Conservation (phyloP, 1,139 yeast genomes). For the Taphrina pruni region DNA sequence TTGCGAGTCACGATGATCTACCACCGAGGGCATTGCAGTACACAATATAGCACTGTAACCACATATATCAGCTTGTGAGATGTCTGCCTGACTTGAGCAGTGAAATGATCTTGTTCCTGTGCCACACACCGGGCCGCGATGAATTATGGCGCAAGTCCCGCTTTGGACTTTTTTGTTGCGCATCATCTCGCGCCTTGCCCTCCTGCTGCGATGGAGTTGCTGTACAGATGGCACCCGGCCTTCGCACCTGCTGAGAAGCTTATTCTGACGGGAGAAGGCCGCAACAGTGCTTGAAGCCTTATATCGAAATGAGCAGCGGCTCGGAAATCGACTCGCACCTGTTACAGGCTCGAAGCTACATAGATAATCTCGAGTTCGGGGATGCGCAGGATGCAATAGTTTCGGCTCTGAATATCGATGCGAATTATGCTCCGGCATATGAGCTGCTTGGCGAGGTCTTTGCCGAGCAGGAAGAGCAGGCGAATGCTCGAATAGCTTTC, state of each 20-base stretch:
- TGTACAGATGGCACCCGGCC: neutral
- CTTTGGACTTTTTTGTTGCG: slow-evolving; percentile 13
- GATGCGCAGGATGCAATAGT: slow-evolving; percentile 31
- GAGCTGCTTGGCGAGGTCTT: slow-evolving; percentile 40
- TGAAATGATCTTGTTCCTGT: neutral
- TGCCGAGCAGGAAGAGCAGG: slow-evolving; percentile 38
- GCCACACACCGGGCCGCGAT: neutral
- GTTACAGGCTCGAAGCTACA: slow-evolving; percentile 17
- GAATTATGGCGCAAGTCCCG: neutral
- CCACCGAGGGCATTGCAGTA: neutral
- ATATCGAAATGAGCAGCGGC: neutral
- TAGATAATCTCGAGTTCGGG: slow-evolving; percentile 29
- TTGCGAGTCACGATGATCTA: neutral
- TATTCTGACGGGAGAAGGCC: neutral
- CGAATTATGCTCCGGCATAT: slow-evolving; percentile 34
- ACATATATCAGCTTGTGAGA: neutral
- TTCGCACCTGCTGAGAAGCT: too few species aligned
- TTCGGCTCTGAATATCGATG: slow-evolving; percentile 25
- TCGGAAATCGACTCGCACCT: slow-evolving; percentile 25
- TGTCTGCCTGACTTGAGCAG: neutral
- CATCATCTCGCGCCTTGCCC: neutral
- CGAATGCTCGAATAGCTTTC: slow-evolving; percentile 35
- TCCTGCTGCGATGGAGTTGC: neutral
- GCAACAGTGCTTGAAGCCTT: neutral
- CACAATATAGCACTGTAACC: neutral